These are phyloP conservation scores for Trifolium fragiferum DNA, from an alignment of 306 rosid genomes.

Conservation along the genomic window DNA sequence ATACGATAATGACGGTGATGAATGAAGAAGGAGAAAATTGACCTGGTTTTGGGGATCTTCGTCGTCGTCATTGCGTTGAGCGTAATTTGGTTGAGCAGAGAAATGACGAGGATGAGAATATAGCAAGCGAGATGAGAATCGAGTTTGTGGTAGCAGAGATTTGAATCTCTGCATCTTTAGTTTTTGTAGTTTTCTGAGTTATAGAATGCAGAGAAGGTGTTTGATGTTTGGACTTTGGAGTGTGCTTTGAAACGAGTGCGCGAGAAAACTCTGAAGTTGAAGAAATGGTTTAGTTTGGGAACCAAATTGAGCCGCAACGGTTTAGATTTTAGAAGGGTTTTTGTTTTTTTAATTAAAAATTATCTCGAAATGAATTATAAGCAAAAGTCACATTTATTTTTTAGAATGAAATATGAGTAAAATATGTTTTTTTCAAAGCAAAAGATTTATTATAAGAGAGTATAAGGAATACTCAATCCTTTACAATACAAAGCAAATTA, in stretches of 20 bases:
- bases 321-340: conserved; percentile 10
- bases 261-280: conserved; percentile 1
- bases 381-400: too few species aligned
- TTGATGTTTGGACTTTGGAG: conserved; percentile 34
- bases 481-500: too few species aligned
- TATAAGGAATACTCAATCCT: too few species aligned
- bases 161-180: conserved; percentile 69
- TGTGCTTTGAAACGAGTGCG: conserved; percentile 8
- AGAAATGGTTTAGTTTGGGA: conserved; percentile 13
- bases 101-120: conserved; percentile 53
- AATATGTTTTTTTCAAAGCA: too few species aligned
- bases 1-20: too few species aligned
- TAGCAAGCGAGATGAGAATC: conserved; percentile 48
- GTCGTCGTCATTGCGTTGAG: conserved; percentile 36
- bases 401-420: too few species aligned
- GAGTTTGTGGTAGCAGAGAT: conserved; percentile 51
- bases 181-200: not conserved
- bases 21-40: conserved; percentile 7
- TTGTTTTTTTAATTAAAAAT: not conserved
- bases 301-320: conserved; percentile 11
- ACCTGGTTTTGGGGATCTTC: conserved; percentile 67
- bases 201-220: conserved; percentile 37
- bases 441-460: too few species aligned
- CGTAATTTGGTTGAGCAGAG: conserved; percentile 65
- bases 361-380: too few species aligned